phyloP scores from a whole-genome alignment of 2,329 filamentous ascomycete species.

The Colletotrichum limetticola region DNA sequence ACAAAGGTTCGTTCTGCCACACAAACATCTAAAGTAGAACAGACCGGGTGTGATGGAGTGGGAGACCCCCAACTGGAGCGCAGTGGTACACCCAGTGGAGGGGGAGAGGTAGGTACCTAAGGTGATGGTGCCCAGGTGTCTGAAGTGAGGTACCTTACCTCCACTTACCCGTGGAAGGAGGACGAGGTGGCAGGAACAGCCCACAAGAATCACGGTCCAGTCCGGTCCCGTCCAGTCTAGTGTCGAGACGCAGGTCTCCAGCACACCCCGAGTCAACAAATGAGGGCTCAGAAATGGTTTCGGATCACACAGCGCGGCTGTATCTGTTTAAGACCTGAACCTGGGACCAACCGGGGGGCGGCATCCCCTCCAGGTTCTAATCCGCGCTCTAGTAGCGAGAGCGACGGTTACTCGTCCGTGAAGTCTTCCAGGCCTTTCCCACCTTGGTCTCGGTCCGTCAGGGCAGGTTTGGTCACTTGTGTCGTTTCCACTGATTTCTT shows the following conservation, averaged over 20 bases:
- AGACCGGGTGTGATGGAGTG: not conserved
- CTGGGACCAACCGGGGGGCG: not conserved
- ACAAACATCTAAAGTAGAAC: conserved; percentile 9
- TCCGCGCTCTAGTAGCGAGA: not conserved
- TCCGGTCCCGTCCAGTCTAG: conserved; percentile 27
- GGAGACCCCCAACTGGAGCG: not conserved
- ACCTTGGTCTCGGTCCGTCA: not conserved
- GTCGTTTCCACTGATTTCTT: not conserved
- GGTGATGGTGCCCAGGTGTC: not conserved
- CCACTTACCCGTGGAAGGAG: not conserved
- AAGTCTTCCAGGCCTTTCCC: not conserved
- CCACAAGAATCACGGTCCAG: conserved; percentile 27
- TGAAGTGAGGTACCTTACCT: not conserved
- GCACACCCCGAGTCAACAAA: conserved; percentile 16
- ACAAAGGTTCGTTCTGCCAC: conserved; percentile 12
- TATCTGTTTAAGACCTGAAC: conserved; percentile 17
- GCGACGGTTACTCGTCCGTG: not conserved
- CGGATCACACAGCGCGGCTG: conserved; percentile 24
- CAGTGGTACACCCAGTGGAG: too few species aligned
- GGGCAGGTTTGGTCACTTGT: not conserved
- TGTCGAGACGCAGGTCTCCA: conserved; percentile 17
- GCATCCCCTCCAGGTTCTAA: conserved; percentile 1
- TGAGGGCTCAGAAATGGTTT: conserved; percentile 25
- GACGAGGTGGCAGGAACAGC: conserved; percentile 1
- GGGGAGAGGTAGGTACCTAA: not conserved